These are phyloP conservation scores for Leccinum ochraceum DNA, from an alignment of 768 basidiomycete species.

Conservation along the genomic window DNA sequence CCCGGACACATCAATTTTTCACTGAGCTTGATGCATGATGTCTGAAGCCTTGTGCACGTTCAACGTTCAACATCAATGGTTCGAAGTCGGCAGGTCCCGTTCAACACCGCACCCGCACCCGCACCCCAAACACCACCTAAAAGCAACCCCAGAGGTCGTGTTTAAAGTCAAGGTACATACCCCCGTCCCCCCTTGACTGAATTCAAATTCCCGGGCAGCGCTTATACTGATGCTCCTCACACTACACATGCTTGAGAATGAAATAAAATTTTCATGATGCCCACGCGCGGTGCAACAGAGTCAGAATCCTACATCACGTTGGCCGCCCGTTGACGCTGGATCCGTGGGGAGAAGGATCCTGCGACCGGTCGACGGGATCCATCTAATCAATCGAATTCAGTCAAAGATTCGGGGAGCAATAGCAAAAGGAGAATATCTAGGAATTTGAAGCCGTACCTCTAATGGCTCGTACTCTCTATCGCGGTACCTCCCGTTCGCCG, in stretches of 20 bases:
- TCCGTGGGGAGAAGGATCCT: constrained; percentile 23
- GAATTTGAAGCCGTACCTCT: constrained; percentile 13
- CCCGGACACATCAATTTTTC: too few species aligned
- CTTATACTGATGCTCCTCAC: background rate
- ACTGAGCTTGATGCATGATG: too few species aligned
- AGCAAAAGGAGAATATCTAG: background rate
- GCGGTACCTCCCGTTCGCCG: constrained; percentile 29
- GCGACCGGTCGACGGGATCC: constrained; percentile 19
- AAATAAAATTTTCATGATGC: background rate
- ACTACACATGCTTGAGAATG: constrained; percentile 4
- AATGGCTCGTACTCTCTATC: constrained; percentile 27
- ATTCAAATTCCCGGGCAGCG: background rate
- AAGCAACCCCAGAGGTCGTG: too few species aligned
- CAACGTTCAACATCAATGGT: too few species aligned
- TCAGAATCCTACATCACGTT: constrained; percentile 19
- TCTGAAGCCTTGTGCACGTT: too few species aligned
- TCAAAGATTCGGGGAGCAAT: background rate
- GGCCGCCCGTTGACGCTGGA: constrained; percentile 28
- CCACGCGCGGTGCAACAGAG: background rate
- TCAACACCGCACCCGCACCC: too few species aligned
- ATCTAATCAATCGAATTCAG: constrained; percentile 2
- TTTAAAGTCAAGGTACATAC: background rate
- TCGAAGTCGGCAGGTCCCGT: too few species aligned
- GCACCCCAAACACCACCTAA: too few species aligned
- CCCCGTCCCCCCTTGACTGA: background rate